Percentiles rank a stretch among this genome's conserved stretches.
These are phyloP conservation scores for Cucurbita argyrosperma DNA, from an alignment of 306 rosid species.

Conservation along the genomic window DNA sequence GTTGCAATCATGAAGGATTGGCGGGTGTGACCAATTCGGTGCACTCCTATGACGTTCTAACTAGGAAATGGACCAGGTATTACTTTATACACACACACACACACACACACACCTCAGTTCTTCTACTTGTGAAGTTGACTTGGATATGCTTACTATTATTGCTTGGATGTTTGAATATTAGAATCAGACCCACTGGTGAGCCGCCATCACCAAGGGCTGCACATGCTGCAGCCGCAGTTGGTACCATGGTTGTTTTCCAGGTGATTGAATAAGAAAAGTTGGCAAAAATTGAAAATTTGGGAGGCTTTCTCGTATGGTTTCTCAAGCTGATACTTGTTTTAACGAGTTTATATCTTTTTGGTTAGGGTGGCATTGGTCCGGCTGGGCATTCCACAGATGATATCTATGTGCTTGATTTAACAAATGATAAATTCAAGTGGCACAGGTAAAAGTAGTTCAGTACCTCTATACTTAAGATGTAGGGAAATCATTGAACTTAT, in stretches of 20 bases:
- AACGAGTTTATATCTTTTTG: conserved; percentile 10
- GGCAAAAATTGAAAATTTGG: neutral
- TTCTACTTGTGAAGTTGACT: conserved; percentile 6
- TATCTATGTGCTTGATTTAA: conserved; percentile 74
- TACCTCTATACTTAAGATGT: conserved; percentile 10
- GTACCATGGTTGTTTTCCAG: conserved; percentile 99
- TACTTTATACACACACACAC: neutral
- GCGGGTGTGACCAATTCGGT: conserved; percentile 93
- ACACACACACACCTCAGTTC: neutral
- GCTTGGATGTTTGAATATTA: conserved; percentile 21
- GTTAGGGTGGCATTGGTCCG: conserved; percentile 99
- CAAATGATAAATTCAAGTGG: conserved; percentile 93
- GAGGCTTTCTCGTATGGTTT: neutral
- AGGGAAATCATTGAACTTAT: conserved; percentile 3
- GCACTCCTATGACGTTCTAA: conserved; percentile 69
- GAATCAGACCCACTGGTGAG: conserved; percentile 86
- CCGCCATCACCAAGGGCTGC: conserved; percentile 99
- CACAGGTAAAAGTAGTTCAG: conserved; percentile 56
- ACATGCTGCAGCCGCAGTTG: conserved; percentile 89
- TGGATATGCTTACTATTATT: conserved; percentile 16
- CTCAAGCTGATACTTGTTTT: neutral
- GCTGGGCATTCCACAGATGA: conserved; percentile 98
- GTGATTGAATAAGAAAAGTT: conserved; percentile 22
- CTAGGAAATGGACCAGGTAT: conserved; percentile 88
- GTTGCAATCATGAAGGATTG: conserved; percentile 38